Evolutionary conservation across 2,329 filamentous ascomycete species (phyloP).

Genomic region (Lasiodiplodia theobromae): DNA sequence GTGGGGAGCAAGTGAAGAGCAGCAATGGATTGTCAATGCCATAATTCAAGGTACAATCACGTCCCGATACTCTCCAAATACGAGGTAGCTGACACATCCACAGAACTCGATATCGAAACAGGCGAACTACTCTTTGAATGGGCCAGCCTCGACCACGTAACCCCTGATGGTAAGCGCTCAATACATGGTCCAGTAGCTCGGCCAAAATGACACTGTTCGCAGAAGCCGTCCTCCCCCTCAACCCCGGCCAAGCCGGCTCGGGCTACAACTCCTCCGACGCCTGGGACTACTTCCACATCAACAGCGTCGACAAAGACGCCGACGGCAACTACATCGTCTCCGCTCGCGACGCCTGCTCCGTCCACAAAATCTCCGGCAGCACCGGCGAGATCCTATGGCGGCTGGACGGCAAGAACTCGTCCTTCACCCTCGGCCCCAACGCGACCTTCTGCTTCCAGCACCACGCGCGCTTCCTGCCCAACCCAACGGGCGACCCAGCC

Average conservation of each 20-base stretch:
- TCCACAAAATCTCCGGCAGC: slow-evolving; percentile 36
- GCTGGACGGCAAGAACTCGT: slow-evolving; percentile 56
- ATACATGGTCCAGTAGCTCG: neutral
- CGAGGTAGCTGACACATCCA: slow-evolving; percentile 43
- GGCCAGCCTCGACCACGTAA: slow-evolving; percentile 47
- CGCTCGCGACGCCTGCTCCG: slow-evolving; percentile 32
- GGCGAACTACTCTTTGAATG: slow-evolving; percentile 50
- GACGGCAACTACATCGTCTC: slow-evolving; percentile 37
- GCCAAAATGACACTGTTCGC: neutral
- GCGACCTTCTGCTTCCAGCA: slow-evolving; percentile 52
- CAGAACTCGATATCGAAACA: slow-evolving; percentile 52
- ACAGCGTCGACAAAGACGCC: slow-evolving; percentile 46
- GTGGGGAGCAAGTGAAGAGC: slow-evolving; percentile 56
- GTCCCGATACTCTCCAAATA: neutral
- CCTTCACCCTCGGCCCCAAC: slow-evolving; percentile 46
- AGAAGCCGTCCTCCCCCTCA: slow-evolving; percentile 41
- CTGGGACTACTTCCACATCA: slow-evolving; percentile 52
- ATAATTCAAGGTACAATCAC: slow-evolving; percentile 57
- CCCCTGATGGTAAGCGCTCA: slow-evolving; percentile 34
- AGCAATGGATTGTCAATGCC: slow-evolving; percentile 64
- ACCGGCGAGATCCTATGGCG: slow-evolving; percentile 59
- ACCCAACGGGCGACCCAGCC: slow-evolving; percentile 24
- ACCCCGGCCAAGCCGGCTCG: slow-evolving; percentile 34
- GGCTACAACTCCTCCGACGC: slow-evolving; percentile 43
- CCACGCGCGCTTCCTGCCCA: slow-evolving; percentile 54